Evolutionary conservation across 1,284 basidiomycete species (phyloP).

Genomic region (Ceratobasidium sp.): DNA sequence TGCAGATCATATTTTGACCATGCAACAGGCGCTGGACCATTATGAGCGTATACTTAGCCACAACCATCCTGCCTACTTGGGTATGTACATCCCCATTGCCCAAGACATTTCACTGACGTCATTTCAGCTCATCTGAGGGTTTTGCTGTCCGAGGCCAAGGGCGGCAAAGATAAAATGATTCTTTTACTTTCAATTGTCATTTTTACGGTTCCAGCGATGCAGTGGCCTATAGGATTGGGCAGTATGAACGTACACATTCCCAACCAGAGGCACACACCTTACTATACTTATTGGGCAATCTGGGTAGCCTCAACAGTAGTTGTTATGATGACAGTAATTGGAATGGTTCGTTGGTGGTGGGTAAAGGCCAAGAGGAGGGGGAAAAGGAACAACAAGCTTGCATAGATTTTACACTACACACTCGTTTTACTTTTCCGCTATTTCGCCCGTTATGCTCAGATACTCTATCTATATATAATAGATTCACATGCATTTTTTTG

Average conservation of each 20-base stretch:
- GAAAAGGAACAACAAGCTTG: slow-evolving; percentile 20
- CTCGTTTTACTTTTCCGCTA: slow-evolving; percentile 7
- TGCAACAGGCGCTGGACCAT: slow-evolving; percentile 87
- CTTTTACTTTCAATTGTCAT: slow-evolving; percentile 74
- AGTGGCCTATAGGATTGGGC: slow-evolving; percentile 51
- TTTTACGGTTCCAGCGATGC: slow-evolving; percentile 76
- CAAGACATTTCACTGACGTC: background rate
- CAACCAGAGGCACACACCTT: slow-evolving; percentile 26
- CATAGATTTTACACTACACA: slow-evolving; percentile 21
- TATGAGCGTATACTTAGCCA: slow-evolving; percentile 90
- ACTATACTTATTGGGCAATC: slow-evolving; percentile 33
- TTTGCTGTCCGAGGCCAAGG: slow-evolving; percentile 68
- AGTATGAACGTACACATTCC: slow-evolving; percentile 61
- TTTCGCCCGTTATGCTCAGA: slow-evolving; percentile 16
- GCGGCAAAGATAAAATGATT: slow-evolving; percentile 73
- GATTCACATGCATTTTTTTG: slow-evolving; percentile 40
- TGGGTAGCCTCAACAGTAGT: slow-evolving; percentile 57
- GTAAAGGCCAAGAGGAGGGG: slow-evolving; percentile 59
- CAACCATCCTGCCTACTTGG: slow-evolving; percentile 82
- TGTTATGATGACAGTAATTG: slow-evolving; percentile 58
- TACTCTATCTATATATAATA: slow-evolving; percentile 23
- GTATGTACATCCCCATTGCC: background rate
- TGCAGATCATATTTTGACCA: slow-evolving; percentile 88
- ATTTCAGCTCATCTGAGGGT: slow-evolving; percentile 75
- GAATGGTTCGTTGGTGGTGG: slow-evolving; percentile 68